phyloP scores from a whole-genome alignment of 345 rosid species.

The Streptanthus diversifolius region DNA sequence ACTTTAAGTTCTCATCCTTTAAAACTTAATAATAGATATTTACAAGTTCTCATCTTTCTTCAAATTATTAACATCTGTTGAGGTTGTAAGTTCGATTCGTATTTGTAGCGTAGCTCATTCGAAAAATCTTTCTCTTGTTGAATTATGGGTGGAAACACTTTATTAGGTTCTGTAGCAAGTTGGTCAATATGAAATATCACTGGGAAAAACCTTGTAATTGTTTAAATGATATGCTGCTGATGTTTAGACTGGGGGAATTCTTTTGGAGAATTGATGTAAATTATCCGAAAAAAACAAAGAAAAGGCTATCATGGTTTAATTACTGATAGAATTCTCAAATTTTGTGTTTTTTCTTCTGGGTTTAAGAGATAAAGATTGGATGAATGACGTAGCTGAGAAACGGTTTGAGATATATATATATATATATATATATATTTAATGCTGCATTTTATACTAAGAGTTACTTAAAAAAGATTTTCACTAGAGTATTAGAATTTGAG shows the following conservation, averaged over 20 bases:
- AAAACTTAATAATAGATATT: neutral
- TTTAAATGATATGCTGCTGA: neutral
- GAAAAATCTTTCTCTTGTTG: neutral
- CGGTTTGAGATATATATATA: too few relatives aligned
- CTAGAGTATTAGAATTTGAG: neutral
- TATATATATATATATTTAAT: too few relatives aligned
- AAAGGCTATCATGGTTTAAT: neutral
- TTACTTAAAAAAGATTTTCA: neutral
- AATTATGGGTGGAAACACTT: neutral
- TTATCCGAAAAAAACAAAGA: neutral
- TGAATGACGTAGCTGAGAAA: too few relatives aligned
- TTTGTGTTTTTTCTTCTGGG: neutral
- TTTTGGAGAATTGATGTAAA: neutral
- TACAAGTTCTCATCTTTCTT: constrained; percentile 10
- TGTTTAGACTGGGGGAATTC: neutral
- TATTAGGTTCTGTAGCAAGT: neutral
- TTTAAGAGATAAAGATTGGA: neutral
- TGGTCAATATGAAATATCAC: neutral
- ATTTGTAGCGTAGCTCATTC: neutral
- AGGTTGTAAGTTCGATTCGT: constrained; percentile 5
- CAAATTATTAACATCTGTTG: neutral
- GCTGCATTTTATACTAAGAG: neutral
- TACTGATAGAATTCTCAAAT: constrained; percentile 7
- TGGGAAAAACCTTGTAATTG: neutral
- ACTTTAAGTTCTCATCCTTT: neutral